phyloP scores from a whole-genome alignment of 2,329 filamentous ascomycete species.

The Pseudodiploospora longispora region DNA sequence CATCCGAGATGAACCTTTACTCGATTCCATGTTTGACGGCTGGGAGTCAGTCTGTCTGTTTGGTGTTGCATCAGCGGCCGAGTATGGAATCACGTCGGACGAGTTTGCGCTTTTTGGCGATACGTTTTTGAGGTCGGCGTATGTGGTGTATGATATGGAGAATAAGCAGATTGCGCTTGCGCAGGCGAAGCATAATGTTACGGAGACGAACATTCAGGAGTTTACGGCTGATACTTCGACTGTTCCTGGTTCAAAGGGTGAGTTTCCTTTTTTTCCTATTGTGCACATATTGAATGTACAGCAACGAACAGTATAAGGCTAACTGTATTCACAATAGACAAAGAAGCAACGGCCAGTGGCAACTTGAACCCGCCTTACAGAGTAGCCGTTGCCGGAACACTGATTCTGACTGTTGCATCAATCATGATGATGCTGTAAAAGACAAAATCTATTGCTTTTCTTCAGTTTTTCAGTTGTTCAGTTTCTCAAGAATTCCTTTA shows the following conservation, averaged over 20 bases:
- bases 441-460: too few species aligned
- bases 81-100: conserved; percentile 20
- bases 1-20: conserved; percentile 32
- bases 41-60: conserved; percentile 44
- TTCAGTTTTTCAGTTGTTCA: too few species aligned
- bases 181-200: conserved; percentile 43
- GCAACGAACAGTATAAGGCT: too few species aligned
- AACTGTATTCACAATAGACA: too few species aligned
- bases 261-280: too few species aligned
- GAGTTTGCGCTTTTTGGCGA: conserved; percentile 46
- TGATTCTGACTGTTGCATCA: too few species aligned
- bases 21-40: conserved; percentile 24
- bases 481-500: too few species aligned
- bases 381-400: too few species aligned
- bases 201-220: conserved; percentile 35
- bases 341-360: too few species aligned
- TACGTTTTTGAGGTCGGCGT: conserved; percentile 49
- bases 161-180: conserved; percentile 44
- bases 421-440: too few species aligned
- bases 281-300: too few species aligned
- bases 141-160: conserved; percentile 47
- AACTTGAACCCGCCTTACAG: too few species aligned
- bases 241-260: conserved; percentile 25
- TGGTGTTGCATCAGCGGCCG: conserved; percentile 38
- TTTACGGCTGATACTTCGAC: conserved; percentile 29